These are phyloP conservation scores for Podila clonocystis DNA, from an alignment of 192 early-diverging fungal genomes.

Conservation along the genomic window DNA sequence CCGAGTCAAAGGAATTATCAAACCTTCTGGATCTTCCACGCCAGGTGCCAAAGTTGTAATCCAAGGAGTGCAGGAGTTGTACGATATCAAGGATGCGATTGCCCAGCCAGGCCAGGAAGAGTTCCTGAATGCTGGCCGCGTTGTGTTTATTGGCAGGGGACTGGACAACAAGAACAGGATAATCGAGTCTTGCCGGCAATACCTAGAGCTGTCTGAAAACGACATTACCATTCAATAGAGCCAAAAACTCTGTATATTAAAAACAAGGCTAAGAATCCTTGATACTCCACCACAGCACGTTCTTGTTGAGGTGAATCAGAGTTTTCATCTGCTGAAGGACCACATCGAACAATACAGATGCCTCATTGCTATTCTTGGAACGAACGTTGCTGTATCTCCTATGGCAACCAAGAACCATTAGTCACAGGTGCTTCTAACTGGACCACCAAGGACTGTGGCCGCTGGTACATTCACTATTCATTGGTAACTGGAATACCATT, in stretches of 20 bases:
- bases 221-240: constrained; percentile 22
- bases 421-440: too few relatives aligned
- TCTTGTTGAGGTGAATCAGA: too few relatives aligned
- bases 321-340: too few relatives aligned
- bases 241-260: background rate
- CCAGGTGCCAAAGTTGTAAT: constrained; percentile 57
- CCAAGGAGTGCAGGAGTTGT: constrained; percentile 74
- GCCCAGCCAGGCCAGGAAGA: constrained; percentile 13
- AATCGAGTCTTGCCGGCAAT: constrained; percentile 24
- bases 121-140: constrained; percentile 23
- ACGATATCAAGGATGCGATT: constrained; percentile 56
- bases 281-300: background rate
- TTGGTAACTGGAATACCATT: too few relatives aligned
- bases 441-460: too few relatives aligned
- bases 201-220: constrained; percentile 9
- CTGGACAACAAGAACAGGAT: constrained; percentile 24
- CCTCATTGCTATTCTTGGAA: too few relatives aligned
- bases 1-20: constrained; percentile 67
- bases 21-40: constrained; percentile 37
- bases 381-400: too few relatives aligned
- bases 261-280: background rate
- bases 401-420: too few relatives aligned
- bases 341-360: too few relatives aligned
- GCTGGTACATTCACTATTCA: too few relatives aligned
- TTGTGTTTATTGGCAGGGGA: constrained; percentile 55